These are phyloP conservation scores for Pisolithus orientalis DNA, from an alignment of 768 basidiomycete species.

Conservation along the genomic window DNA sequence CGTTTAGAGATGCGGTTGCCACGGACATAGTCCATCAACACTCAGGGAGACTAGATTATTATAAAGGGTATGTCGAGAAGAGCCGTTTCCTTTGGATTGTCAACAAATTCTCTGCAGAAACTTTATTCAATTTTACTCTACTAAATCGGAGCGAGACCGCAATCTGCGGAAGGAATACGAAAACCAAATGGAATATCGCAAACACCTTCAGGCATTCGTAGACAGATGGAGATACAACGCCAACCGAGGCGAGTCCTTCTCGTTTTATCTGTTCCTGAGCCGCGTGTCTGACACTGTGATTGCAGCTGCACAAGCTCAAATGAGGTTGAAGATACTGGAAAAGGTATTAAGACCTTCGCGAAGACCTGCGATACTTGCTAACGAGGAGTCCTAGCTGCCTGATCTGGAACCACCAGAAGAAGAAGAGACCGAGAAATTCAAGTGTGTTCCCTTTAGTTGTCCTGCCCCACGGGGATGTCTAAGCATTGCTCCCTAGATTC, in stretches of 20 bases:
- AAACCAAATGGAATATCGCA: slow-evolving; percentile 89
- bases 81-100: background rate
- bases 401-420: slow-evolving; percentile 89
- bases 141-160: slow-evolving; percentile 90
- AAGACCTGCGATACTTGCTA: background rate
- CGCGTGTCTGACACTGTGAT: slow-evolving; percentile 2
- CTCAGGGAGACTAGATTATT: slow-evolving; percentile 89
- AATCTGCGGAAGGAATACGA: slow-evolving; percentile 95
- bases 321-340: slow-evolving; percentile 70
- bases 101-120: slow-evolving; percentile 45
- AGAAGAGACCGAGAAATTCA: slow-evolving; percentile 92
- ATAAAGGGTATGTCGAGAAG: slow-evolving; percentile 66
- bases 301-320: slow-evolving; percentile 81
- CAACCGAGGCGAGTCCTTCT: slow-evolving; percentile 58
- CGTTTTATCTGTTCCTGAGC: background rate
- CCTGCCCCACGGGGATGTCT: background rate
- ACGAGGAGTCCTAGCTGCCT: slow-evolving; percentile 53
- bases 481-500: slow-evolving; percentile 45
- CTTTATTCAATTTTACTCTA: slow-evolving; percentile 98
- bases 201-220: slow-evolving; percentile 95
- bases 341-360: slow-evolving; percentile 41
- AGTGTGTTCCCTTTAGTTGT: slow-evolving; percentile 33
- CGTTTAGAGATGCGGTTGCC: slow-evolving; percentile 78
- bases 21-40: slow-evolving; percentile 99
- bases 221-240: slow-evolving; percentile 98